Conservation (phyloP, 164 flowering plant genomes). For the Nelumbo lutea region DNA sequence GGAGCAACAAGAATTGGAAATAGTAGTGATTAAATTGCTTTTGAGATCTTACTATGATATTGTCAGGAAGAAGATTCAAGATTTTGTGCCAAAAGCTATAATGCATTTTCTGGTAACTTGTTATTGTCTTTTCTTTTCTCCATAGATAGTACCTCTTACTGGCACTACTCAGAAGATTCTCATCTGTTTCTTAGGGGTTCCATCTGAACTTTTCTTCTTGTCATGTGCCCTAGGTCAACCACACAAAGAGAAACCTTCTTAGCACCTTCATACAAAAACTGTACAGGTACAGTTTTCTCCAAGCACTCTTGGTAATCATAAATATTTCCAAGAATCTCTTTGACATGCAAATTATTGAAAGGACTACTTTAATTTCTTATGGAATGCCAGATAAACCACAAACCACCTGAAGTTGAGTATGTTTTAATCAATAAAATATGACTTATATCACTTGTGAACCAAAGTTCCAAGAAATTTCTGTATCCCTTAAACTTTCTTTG, state of each 20-base stretch:
- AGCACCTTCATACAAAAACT: conserved; percentile 33
- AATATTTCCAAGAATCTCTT: neutral
- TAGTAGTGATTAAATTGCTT: conserved; percentile 36
- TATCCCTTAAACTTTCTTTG: no score
- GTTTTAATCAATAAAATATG: no score
- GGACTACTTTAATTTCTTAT: neutral
- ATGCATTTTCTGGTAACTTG: conserved; percentile 53
- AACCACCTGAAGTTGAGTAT: no score
- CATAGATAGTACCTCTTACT: no score
- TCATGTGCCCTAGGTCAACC: conserved; percentile 34
- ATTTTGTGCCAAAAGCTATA: conserved; percentile 48
- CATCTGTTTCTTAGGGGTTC: neutral
- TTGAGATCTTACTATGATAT: conserved; percentile 46
- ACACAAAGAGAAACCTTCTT: conserved; percentile 40
- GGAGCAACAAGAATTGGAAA: conserved; percentile 31
- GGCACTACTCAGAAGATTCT: neutral
- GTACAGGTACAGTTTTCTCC: conserved; percentile 30
- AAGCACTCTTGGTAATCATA: neutral
- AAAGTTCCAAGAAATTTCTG: no score
- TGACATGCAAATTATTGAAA: neutral
- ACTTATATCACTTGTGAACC: no score
- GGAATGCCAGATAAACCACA: neutral
- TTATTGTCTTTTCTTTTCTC: neutral
- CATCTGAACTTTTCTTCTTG: neutral
- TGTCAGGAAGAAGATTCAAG: conserved; percentile 44